Percentiles rank a stretch among this genome's conserved stretches.
These are phyloP conservation scores for Castanea mollissima DNA, from an alignment of 306 rosid genomes.

Conservation along the genomic window DNA sequence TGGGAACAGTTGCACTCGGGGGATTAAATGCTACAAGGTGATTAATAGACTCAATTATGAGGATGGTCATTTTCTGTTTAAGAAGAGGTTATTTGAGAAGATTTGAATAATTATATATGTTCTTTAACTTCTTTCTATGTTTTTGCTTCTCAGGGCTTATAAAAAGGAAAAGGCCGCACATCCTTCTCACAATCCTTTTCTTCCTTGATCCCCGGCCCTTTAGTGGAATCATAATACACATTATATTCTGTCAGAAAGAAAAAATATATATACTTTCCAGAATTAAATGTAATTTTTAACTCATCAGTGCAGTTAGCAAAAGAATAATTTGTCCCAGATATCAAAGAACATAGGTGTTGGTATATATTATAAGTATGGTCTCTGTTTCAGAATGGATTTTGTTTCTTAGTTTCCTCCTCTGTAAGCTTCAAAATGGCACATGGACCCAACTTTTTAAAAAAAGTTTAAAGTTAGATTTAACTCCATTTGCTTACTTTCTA, in stretches of 20 bases:
- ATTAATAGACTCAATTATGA: neutral
- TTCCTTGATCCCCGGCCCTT: conserved; percentile 46
- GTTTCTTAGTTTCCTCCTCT: too few relatives aligned
- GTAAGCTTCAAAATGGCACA: neutral
- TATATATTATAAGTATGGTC: too few relatives aligned
- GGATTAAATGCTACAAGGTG: conserved; percentile 66
- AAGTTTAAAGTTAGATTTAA: neutral
- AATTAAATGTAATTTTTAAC: neutral
- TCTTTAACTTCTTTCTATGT: conserved; percentile 14
- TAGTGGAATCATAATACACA: neutral
- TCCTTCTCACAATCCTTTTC: conserved; percentile 87
- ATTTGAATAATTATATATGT: neutral
- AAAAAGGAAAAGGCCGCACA: conserved; percentile 59
- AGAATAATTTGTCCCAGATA: too few relatives aligned
- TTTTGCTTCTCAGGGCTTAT: conserved; percentile 54
- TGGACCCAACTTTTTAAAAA: neutral
- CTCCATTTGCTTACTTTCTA: too few relatives aligned
- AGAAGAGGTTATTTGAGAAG: neutral
- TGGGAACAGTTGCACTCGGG: conserved; percentile 70
- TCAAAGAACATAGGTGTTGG: too few relatives aligned
- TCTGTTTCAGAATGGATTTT: too few relatives aligned
- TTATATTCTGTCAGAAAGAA: neutral
- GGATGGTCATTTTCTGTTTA: conserved; percentile 8
- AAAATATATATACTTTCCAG: neutral
- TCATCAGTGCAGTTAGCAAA: too few relatives aligned